These are phyloP conservation scores for Neophaeococcomyces aloes DNA, from an alignment of 2,329 filamentous ascomycete genomes.

Conservation along the genomic window DNA sequence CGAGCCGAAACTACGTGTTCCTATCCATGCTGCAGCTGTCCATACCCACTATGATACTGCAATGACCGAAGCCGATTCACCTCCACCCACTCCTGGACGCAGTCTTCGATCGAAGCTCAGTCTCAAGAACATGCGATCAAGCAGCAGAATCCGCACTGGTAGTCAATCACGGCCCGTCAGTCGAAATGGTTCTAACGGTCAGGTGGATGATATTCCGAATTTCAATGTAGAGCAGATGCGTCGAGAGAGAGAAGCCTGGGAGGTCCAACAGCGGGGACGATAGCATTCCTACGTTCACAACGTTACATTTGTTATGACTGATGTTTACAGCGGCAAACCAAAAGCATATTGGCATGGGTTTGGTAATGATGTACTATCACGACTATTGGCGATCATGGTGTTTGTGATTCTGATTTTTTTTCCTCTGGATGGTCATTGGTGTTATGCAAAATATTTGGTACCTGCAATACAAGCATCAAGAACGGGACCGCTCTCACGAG, in stretches of 20 bases:
- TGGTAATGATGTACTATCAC: constrained; percentile 7
- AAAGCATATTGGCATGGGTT: not conserved
- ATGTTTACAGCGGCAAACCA: not conserved
- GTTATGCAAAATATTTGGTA: not conserved
- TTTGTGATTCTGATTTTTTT: not conserved
- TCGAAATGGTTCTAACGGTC: constrained; percentile 24
- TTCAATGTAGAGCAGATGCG: constrained; percentile 43
- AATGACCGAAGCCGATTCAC: constrained; percentile 10
- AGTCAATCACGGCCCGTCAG: constrained; percentile 26
- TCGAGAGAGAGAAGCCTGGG: constrained; percentile 37
- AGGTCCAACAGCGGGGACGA: constrained; percentile 29
- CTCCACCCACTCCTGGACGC: constrained; percentile 14
- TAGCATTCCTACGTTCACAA: constrained; percentile 9
- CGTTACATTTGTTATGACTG: constrained; percentile 6
- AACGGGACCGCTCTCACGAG: constrained; percentile 6
- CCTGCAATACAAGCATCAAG: not conserved
- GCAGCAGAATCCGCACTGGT: constrained; percentile 22
- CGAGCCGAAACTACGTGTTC: constrained; percentile 13
- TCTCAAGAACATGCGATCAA: constrained; percentile 30
- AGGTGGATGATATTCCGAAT: constrained; percentile 29
- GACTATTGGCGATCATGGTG: constrained; percentile 5
- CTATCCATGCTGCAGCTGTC: constrained; percentile 10
- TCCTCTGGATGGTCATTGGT: not conserved
- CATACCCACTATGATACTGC: constrained; percentile 7
- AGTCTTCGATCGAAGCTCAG: constrained; percentile 20